These are phyloP conservation scores for Salix exigua DNA, from an alignment of 345 rosid genomes.

Conservation along the genomic window DNA sequence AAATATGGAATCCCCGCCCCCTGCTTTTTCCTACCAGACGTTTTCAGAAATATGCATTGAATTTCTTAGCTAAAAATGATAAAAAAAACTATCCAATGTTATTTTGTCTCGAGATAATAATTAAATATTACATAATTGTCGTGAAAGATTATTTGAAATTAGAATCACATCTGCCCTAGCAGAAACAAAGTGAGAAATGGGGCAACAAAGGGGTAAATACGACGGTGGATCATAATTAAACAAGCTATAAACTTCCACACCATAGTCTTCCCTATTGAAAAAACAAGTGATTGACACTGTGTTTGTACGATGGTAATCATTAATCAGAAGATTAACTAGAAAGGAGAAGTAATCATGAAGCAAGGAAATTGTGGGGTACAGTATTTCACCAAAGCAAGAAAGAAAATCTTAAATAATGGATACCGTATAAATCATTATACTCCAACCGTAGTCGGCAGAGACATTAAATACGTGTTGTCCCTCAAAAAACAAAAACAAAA, in stretches of 20 bases:
- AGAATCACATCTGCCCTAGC: no score
- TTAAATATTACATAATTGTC: no score
- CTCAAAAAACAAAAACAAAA: neutral
- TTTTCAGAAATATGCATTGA: neutral
- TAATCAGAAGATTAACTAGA: conserved; percentile 17
- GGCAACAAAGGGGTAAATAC: neutral
- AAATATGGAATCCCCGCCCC: neutral
- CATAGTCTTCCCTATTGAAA: neutral
- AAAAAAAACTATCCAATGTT: no score
- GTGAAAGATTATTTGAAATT: no score
- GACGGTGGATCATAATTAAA: neutral
- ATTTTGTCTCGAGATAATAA: no score
- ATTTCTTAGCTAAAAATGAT: neutral
- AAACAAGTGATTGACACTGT: neutral
- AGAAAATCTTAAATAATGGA: neutral
- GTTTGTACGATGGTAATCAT: conserved; percentile 22
- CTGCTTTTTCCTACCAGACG: neutral
- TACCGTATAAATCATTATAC: neutral
- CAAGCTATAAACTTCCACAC: neutral
- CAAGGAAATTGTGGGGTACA: neutral
- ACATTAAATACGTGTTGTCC: neutral
- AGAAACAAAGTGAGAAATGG: neutral
- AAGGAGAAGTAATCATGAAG: conserved; percentile 23
- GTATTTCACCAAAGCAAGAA: neutral
- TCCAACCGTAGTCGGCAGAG: conserved; percentile 22